phyloP scores from a whole-genome alignment of 768 basidiomycete genomes.

The Bullera alba region DNA sequence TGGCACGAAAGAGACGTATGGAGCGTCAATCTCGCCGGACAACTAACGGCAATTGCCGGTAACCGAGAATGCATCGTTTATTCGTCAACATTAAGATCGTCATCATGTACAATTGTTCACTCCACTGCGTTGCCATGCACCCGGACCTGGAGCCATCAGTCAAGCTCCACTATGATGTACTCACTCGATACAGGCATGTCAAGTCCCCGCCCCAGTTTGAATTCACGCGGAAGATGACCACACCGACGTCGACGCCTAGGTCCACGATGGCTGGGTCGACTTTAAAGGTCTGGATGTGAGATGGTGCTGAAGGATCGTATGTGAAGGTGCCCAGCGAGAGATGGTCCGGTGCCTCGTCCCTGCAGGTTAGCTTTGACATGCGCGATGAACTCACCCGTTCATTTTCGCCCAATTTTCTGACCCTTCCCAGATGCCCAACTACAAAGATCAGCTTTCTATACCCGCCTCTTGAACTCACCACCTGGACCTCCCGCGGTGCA shows the following conservation, averaged over 20 bases:
- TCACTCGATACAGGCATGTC: constrained; percentile 66
- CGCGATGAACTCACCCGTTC: too few relatives aligned
- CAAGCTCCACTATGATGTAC: too few relatives aligned
- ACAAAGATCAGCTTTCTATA: neutral
- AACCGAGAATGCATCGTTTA: too few relatives aligned
- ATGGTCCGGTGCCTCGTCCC: constrained; percentile 33
- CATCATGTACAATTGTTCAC: too few relatives aligned
- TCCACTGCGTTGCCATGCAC: too few relatives aligned
- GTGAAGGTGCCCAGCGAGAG: constrained; percentile 63
- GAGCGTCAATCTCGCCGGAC: too few relatives aligned
- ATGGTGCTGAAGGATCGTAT: constrained; percentile 56
- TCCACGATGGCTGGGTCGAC: constrained; percentile 60
- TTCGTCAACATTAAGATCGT: too few relatives aligned
- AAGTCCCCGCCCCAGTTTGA: constrained; percentile 83
- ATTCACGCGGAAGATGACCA: constrained; percentile 70
- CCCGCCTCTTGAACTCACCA: constrained; percentile 44
- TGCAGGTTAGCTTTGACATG: too few relatives aligned
- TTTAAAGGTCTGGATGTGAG: constrained; percentile 73
- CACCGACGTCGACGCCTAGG: constrained; percentile 72
- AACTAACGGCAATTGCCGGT: too few relatives aligned
- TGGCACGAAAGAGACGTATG: too few relatives aligned
- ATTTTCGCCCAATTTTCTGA: constrained; percentile 62
- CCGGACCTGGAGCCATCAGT: too few relatives aligned
- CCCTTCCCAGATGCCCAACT: constrained; percentile 80
- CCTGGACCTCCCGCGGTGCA: constrained; percentile 78